These are phyloP conservation scores for Lactarius tabidus DNA, from an alignment of 768 basidiomycete species.

Conservation along the genomic window DNA sequence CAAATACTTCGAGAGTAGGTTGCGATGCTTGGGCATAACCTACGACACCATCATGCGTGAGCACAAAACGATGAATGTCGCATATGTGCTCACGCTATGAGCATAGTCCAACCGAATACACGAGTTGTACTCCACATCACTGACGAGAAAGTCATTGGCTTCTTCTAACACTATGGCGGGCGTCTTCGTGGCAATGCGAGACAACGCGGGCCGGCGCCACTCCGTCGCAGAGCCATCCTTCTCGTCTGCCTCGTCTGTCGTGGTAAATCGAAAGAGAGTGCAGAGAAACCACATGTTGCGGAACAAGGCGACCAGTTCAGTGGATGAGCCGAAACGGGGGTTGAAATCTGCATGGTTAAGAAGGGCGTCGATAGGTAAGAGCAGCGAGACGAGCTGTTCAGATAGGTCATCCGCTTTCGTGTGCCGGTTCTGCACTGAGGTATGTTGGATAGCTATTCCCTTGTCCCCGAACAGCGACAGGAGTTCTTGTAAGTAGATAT, in stretches of 20 bases:
- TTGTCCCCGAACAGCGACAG: constrained; percentile 86
- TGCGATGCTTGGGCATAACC: constrained; percentile 69
- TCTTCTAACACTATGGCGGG: constrained; percentile 81
- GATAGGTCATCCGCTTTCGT: constrained; percentile 80
- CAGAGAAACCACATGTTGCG: constrained; percentile 94
- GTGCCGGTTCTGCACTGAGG: constrained; percentile 60
- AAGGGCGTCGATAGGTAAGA: constrained; percentile 88
- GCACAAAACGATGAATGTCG: not conserved
- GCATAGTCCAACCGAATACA: constrained; percentile 85
- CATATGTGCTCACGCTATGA: constrained; percentile 50
- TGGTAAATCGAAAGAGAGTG: constrained; percentile 78
- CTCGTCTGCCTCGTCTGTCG: constrained; percentile 40
- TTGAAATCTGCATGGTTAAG: constrained; percentile 67
- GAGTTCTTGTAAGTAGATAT: constrained; percentile 77
- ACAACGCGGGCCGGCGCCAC: constrained; percentile 73
- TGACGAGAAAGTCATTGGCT: constrained; percentile 75
- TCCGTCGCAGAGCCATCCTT: constrained; percentile 63
- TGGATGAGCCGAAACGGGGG: constrained; percentile 49
- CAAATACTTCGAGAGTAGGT: constrained; percentile 59
- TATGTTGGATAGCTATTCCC: constrained; percentile 84
- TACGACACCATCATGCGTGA: constrained; percentile 31
- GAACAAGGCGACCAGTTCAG: constrained; percentile 71
- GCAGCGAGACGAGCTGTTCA: constrained; percentile 79
- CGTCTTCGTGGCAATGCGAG: constrained; percentile 80
- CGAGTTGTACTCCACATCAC: constrained; percentile 90